Evolutionary conservation across 164 flowering plant genomes (phyloP).

Genomic region (Berberis thunbergii): DNA sequence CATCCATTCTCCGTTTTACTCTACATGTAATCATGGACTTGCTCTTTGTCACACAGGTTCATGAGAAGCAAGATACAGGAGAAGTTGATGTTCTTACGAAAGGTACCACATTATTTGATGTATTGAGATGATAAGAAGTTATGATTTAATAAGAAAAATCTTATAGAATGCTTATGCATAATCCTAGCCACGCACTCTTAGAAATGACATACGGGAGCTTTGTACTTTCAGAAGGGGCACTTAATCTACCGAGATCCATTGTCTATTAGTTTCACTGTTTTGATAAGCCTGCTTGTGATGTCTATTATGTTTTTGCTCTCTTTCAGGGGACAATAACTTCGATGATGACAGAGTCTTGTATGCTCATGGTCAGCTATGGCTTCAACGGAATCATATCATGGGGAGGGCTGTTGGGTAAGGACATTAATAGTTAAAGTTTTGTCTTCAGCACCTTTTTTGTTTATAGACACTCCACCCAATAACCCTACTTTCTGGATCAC

Average conservation of each 20-base stretch:
- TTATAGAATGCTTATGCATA: no score
- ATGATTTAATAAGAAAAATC: no score
- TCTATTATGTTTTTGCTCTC: background rate
- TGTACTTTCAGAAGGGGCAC: no score
- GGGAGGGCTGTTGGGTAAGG: slow-evolving; percentile 72
- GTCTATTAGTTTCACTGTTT: no score
- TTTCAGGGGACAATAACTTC: slow-evolving; percentile 55
- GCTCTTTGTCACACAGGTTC: slow-evolving; percentile 40
- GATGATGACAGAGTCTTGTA: slow-evolving; percentile 64
- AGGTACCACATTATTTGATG: slow-evolving; percentile 25
- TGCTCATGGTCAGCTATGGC: slow-evolving; percentile 72
- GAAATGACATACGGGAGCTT: no score
- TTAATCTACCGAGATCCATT: no score
- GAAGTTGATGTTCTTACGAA: slow-evolving; percentile 69
- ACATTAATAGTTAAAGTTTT: background rate
- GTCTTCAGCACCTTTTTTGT: background rate
- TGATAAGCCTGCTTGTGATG: no score
- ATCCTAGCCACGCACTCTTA: no score
- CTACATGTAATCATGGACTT: background rate
- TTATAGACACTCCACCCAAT: background rate
- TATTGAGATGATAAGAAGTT: no score
- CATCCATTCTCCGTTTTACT: background rate
- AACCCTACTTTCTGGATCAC: no score
- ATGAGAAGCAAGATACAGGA: slow-evolving; percentile 49
- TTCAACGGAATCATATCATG: slow-evolving; percentile 61